These are phyloP conservation scores for Pelargonium fulgidum DNA, from an alignment of 441 rosid species.

Conservation along the genomic window DNA sequence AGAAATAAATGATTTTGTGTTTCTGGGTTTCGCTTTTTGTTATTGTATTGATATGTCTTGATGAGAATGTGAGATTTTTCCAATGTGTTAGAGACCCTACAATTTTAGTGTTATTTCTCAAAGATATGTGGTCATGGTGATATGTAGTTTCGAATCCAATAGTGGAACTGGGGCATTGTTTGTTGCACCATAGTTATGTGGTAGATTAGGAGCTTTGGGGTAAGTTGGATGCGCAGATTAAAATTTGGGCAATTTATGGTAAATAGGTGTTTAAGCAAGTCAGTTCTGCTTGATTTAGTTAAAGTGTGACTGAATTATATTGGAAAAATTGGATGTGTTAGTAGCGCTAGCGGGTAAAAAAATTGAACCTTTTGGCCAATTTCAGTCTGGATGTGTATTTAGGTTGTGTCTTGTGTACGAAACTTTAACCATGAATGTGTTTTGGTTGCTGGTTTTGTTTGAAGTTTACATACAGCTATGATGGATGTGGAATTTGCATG, in stretches of 20 bases:
- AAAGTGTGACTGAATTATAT: not conserved
- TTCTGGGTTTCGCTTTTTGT: not conserved
- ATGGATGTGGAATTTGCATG: not conserved
- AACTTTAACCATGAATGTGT: not conserved
- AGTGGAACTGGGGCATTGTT: not conserved
- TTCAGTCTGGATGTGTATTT: not conserved
- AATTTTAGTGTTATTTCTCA: not conserved
- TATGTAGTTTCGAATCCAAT: no score
- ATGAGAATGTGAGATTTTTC: not conserved
- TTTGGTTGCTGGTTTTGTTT: not conserved
- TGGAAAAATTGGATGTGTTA: not conserved
- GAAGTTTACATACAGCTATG: not conserved
- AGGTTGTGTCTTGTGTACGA: not conserved
- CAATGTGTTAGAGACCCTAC: not conserved
- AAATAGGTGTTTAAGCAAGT: not conserved
- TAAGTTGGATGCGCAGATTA: not conserved
- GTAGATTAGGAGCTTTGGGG: not conserved
- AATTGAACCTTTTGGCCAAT: not conserved
- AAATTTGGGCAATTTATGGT: not conserved
- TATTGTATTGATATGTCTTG: not conserved
- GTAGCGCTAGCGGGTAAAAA: not conserved
- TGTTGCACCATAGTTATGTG: not conserved
- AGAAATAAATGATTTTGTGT: constrained; percentile 4
- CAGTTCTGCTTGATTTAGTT: not conserved
- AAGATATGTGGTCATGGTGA: not conserved